Base-by-base conservation (phyloP, 805 yeast species). In the Candida xiaguanensis region DNA sequence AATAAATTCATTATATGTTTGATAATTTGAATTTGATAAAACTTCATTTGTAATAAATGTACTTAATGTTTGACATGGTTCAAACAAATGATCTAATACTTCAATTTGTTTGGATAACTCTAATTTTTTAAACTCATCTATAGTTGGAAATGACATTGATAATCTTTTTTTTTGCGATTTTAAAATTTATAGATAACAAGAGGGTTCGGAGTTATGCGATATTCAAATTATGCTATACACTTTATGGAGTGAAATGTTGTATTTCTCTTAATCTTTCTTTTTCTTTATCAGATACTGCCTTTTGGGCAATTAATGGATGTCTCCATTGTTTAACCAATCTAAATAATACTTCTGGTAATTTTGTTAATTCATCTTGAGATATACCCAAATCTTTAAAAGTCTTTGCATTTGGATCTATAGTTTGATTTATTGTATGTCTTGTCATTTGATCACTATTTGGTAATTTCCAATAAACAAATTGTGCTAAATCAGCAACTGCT, bases 361-460 rank as follows among this genome's bases (percentile, higher is more conserved):
- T 63, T 42, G 63, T 64, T 30, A 53, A 41, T 17, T 58, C 58
- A 18, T 71, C 67, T 25, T 23, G 30, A 7, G 14, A 15, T 55
- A 87, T 78, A 32, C 86, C 93, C 51, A 86, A 73, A 55, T 86
- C 93, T 24, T 63, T 66, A 60, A 82, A 86, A 12, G 83, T 76
- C 53, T 71, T 67, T 18, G 87, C 88, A 12, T 58, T 55, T 22
- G 75, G 72, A 53, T 80, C 85, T 44, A 80, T 70, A 15, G 52
- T 55, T 62, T 87, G 95, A 63, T 83, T 71, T 43, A 83, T 71
- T 52, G 75, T 72, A 61, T 80, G 79, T 66, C 95, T 79, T 61
- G 80, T 84, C 40, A 83, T 74, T 59, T 80, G 81, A 61, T 87
- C 95, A 19, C 85, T 77, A 53, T 80, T 82, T 43, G 77, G 70